These are phyloP conservation scores for Microstroma glucosiphilum DNA, from an alignment of 1,284 basidiomycete species.

Conservation along the genomic window DNA sequence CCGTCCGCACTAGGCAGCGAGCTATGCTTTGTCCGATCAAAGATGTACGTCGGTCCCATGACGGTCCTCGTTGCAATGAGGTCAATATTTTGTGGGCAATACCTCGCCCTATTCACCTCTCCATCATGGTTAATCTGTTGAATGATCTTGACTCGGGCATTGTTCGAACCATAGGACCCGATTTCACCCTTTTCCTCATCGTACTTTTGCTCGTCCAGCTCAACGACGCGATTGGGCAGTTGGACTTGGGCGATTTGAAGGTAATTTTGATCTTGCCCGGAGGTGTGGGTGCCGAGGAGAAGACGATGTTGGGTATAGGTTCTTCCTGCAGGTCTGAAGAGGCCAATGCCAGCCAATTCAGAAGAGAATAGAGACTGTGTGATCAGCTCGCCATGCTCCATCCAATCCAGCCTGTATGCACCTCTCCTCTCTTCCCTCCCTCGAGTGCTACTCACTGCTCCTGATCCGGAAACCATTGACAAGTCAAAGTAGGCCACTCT, in stretches of 20 bases:
- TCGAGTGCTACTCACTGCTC: conserved; percentile 54
- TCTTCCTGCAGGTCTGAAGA: conserved; percentile 69
- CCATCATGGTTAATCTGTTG: conserved; percentile 94
- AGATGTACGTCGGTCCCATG: conserved; percentile 81
- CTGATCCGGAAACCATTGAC: conserved; percentile 98
- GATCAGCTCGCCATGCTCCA: not conserved
- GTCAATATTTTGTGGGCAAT: conserved; percentile 98
- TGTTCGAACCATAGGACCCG: conserved; percentile 58
- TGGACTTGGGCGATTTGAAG: conserved; percentile 87
- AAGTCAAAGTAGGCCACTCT: conserved; percentile 95
- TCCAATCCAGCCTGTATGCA: not conserved
- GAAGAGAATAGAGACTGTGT: not conserved
- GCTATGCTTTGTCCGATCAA: conserved; percentile 94
- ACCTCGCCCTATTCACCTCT: conserved; percentile 93
- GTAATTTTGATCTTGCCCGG: conserved; percentile 87
- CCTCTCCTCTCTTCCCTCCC: not conserved
- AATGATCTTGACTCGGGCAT: conserved; percentile 75
- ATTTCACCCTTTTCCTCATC: conserved; percentile 76
- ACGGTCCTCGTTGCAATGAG: conserved; percentile 91
- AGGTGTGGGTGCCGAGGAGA: conserved; percentile 94
- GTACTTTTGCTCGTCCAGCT: conserved; percentile 72
- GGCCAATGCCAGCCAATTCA: too few species aligned
- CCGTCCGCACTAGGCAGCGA: conserved; percentile 76
- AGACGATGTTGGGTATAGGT: conserved; percentile 87
- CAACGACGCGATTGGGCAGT: conserved; percentile 68